Conservation (phyloP, 345 rosid species). For the Litchi chinensis region DNA sequence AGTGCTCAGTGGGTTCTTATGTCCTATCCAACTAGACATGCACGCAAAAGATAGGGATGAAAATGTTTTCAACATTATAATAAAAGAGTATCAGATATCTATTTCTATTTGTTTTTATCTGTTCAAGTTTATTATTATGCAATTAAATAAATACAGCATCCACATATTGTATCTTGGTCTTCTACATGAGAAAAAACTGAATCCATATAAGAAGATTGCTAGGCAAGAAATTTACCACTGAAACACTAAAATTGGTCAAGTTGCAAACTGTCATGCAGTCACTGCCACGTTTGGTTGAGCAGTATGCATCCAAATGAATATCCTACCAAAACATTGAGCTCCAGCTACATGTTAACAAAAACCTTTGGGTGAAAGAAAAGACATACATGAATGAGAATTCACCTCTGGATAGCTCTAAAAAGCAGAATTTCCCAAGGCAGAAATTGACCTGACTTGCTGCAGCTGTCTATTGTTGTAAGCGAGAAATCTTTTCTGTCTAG, state of each 20-base stretch:
- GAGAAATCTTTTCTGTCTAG: conserved; percentile 1
- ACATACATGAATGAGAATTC: background rate
- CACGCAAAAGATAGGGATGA: background rate
- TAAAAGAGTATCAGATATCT: background rate
- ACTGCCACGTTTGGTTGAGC: background rate
- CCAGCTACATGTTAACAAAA: background rate
- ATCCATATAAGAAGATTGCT: background rate
- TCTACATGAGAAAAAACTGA: background rate
- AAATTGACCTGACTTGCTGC: conserved; percentile 1
- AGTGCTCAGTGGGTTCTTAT: background rate
- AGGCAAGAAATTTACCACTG: background rate
- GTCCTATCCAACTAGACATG: background rate
- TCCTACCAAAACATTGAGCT: background rate
- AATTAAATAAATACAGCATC: background rate
- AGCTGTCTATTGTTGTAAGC: background rate
- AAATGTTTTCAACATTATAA: background rate
- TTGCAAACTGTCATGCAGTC: background rate
- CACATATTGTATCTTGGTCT: background rate
- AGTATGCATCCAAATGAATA: background rate
- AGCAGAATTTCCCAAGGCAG: background rate
- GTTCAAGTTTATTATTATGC: background rate
- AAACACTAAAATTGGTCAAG: background rate
- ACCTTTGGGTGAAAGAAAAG: background rate
- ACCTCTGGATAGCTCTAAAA: background rate
- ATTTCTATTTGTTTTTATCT: background rate